Base-by-base conservation (phyloP, 768 basidiomycete genomes). In the Leccinum rimulosum region DNA sequence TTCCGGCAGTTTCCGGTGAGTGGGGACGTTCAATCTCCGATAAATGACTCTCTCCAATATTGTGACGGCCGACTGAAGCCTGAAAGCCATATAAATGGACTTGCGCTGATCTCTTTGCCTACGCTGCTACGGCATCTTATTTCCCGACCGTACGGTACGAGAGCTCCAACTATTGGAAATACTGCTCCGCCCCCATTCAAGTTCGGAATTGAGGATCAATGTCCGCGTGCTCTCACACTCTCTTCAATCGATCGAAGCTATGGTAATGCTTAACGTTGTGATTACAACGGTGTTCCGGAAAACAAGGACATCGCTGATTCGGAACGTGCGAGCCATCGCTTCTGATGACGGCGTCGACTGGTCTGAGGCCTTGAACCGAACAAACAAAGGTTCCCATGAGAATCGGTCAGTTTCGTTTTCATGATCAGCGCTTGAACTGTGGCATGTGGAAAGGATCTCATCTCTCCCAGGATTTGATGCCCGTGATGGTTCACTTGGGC, bases 381-480 rank as follows among this genome's bases (percentile, higher is more conserved):
- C 3, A 14, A 38, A 53, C 38, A 22, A 51, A n/a, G 27, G 3
- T 33, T 49, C 19, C 51, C 56, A 27, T 30, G 43, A 19, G 50
- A 53, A 33, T 36, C 54, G 48, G 38, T 33, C 4, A 4, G 60
- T 52, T 5, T 40, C 60, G 48, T 4, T 12, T 35, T 68, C 64
- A 68, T 68, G 69, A 71, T 70, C 69, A 69, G 57, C 68, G 68
- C 51, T 57, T 54, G 43, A 31, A 45, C 51, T n/a, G 14, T 38
- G 25, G 22, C 19, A 35, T 35, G 52, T 38, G 7, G 27, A 4
- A n/a, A 1, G 51, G 48, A 56, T 62, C 58, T 62, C 43, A 57
- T 70, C 61, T 62, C 40, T 40, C 50, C 47, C 19, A 50, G 55
- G 3, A 19, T 47, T 25, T 48, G 27, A 65, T 67, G 30, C 43